These are phyloP conservation scores for Chytriomyces hyalinus DNA, from an alignment of 192 early-diverging fungal genomes.

Conservation along the genomic window DNA sequence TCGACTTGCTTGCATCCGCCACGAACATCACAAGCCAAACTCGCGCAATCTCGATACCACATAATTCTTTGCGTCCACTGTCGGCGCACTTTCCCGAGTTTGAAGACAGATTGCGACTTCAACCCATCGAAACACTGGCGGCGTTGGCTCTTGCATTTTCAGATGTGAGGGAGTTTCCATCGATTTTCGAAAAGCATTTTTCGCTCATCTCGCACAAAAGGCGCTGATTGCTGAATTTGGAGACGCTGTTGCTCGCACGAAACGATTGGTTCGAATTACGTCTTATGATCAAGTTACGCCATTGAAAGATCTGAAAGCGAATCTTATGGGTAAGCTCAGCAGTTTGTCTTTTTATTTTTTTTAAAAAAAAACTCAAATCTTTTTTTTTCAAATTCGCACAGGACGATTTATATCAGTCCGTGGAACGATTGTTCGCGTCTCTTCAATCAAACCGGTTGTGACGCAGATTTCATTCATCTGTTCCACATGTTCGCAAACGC, in stretches of 20 bases:
- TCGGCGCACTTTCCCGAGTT: not conserved
- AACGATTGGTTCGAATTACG: slow-evolving; percentile 45
- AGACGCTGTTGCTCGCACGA: not conserved
- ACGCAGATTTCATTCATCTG: slow-evolving; percentile 71
- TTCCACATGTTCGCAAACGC: slow-evolving; percentile 56
- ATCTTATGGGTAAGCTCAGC: slow-evolving; percentile 61
- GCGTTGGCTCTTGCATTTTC: slow-evolving; percentile 10
- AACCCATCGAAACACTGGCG: not conserved
- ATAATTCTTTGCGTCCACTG: not conserved
- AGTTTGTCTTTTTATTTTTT: not conserved
- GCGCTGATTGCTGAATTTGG: slow-evolving; percentile 11
- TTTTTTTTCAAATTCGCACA: slow-evolving; percentile 23
- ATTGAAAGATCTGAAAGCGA: slow-evolving; percentile 75
- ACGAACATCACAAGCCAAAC: not conserved
- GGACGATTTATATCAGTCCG: slow-evolving; percentile 70
- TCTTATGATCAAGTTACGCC: slow-evolving; percentile 62
- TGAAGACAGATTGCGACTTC: slow-evolving; percentile 4
- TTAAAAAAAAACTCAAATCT: too few species aligned
- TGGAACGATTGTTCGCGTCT: slow-evolving; percentile 81
- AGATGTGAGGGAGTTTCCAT: not conserved
- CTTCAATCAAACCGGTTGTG: slow-evolving; percentile 72
- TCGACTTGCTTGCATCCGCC: not conserved
- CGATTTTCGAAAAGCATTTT: not conserved
- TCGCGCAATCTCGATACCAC: not conserved
- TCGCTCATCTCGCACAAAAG: not conserved